A percentile compares a stretch with the other conserved stretches of the same genome.
Conservation (phyloP, 305 asterid genomes). For the Plantago lanceolata region DNA sequence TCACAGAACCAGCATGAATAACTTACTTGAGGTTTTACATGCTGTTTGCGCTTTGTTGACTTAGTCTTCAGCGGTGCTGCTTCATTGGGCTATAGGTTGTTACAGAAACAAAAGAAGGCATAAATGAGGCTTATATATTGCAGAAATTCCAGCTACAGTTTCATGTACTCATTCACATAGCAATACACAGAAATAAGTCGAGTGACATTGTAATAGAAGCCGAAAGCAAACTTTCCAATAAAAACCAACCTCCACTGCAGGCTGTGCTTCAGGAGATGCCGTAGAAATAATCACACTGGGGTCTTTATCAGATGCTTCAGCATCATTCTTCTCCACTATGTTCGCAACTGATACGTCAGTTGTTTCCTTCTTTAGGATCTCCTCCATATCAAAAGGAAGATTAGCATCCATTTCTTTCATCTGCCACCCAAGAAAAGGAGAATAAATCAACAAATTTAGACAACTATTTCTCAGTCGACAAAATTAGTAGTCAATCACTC, state of each 20-base stretch:
- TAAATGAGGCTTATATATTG: slow-evolving; percentile 23
- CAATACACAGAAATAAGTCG: background rate
- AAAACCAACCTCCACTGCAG: slow-evolving; percentile 37
- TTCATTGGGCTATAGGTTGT: slow-evolving; percentile 36
- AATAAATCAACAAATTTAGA: slow-evolving; percentile 14
- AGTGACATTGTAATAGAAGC: background rate
- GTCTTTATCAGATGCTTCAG: slow-evolving; percentile 33
- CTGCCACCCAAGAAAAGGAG: slow-evolving; percentile 38
- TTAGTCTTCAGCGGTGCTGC: slow-evolving; percentile 35
- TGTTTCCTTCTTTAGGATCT: slow-evolving; percentile 36
- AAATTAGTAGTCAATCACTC: background rate
- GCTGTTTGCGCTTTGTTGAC: slow-evolving; percentile 32
- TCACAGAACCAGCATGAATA: slow-evolving; percentile 8
- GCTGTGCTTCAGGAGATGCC: slow-evolving; percentile 31
- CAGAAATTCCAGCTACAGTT: slow-evolving; percentile 5
- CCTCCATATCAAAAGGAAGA: slow-evolving; percentile 63
- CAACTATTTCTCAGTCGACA: slow-evolving; percentile 1
- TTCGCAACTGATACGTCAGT: slow-evolving; percentile 24
- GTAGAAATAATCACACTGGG: slow-evolving; percentile 25
- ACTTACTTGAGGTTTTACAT: slow-evolving; percentile 53
- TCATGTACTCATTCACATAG: background rate
- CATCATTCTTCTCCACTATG: slow-evolving; percentile 35
- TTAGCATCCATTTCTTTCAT: slow-evolving; percentile 58
- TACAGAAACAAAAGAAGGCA: background rate
- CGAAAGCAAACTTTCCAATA: background rate